A percentile compares a stretch with the other conserved stretches of the same genome.
Conservation (phyloP, 257 asterid species). For the Prunella vulgaris region DNA sequence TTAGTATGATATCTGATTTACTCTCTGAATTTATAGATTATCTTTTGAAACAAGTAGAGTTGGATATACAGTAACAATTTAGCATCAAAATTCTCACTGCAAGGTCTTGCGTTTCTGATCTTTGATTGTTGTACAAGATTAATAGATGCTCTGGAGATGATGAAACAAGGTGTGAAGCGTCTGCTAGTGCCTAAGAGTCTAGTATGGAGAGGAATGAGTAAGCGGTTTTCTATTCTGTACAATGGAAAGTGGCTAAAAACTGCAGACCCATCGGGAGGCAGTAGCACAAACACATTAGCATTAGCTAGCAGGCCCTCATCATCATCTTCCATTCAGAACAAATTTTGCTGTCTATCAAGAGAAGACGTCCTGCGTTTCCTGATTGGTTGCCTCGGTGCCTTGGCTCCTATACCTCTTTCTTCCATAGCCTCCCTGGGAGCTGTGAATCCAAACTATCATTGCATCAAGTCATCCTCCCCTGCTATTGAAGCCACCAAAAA, state of each 20-base stretch:
- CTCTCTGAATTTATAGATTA: neutral
- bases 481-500: slow-evolving; percentile 60
- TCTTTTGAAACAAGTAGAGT: too few species aligned
- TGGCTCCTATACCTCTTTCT: slow-evolving; percentile 94
- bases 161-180: slow-evolving; percentile 95
- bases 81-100: neutral
- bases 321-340: slow-evolving; percentile 55
- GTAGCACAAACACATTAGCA: slow-evolving; percentile 29
- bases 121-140: slow-evolving; percentile 43
- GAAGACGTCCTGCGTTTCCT: slow-evolving; percentile 93
- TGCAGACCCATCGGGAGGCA: slow-evolving; percentile 33
- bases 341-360: slow-evolving; percentile 82
- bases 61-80: neutral
- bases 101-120: neutral
- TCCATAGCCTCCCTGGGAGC: slow-evolving; percentile 69
- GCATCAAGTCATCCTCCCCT: slow-evolving; percentile 58
- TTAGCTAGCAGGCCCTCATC: slow-evolving; percentile 48
- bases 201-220: slow-evolving; percentile 92
- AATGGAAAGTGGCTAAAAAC: slow-evolving; percentile 90
- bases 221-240: slow-evolving; percentile 81
- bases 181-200: slow-evolving; percentile 86
- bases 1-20: neutral
- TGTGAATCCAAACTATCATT: slow-evolving; percentile 61
- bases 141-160: slow-evolving; percentile 98
- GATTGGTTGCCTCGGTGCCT: slow-evolving; percentile 94